Evolutionary conservation across 2,329 filamentous ascomycete species (phyloP).

Genomic region (Fusarium fracticaudum): DNA sequence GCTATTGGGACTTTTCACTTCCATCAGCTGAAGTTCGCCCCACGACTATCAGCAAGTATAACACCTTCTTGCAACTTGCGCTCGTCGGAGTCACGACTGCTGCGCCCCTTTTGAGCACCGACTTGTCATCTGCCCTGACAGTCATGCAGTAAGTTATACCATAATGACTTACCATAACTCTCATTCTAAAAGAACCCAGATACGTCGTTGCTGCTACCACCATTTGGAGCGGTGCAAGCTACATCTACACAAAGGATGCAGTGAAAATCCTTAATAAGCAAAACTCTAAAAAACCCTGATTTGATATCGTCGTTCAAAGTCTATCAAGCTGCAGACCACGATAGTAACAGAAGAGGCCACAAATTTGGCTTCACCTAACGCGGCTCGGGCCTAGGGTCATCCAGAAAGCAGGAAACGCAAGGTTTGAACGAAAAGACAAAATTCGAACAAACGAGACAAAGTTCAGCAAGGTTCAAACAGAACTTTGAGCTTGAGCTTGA

Average conservation of each 20-base stretch:
- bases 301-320: background rate
- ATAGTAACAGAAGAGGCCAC: background rate
- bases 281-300: slow-evolving; percentile 32
- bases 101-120: slow-evolving; percentile 75
- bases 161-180: background rate
- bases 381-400: background rate
- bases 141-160: slow-evolving; percentile 68
- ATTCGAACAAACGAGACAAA: background rate
- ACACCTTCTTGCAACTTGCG: slow-evolving; percentile 89
- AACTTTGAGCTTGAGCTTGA: slow-evolving; percentile 24
- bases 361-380: background rate
- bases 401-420: background rate
- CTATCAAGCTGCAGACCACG: background rate
- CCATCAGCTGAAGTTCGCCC: slow-evolving; percentile 87
- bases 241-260: slow-evolving; percentile 88
- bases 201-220: slow-evolving; percentile 90
- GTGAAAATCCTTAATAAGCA: slow-evolving; percentile 78
- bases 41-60: slow-evolving; percentile 87
- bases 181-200: slow-evolving; percentile 54
- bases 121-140: slow-evolving; percentile 64
- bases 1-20: slow-evolving; percentile 98
- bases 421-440: background rate
- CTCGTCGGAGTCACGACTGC: slow-evolving; percentile 87
- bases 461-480: background rate
- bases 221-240: slow-evolving; percentile 92